A percentile compares a stretch with the other conserved stretches of the same genome.
These are phyloP conservation scores for Hymenoscyphus infarciens DNA, from an alignment of 2,329 filamentous ascomycete species.

Conservation along the genomic window DNA sequence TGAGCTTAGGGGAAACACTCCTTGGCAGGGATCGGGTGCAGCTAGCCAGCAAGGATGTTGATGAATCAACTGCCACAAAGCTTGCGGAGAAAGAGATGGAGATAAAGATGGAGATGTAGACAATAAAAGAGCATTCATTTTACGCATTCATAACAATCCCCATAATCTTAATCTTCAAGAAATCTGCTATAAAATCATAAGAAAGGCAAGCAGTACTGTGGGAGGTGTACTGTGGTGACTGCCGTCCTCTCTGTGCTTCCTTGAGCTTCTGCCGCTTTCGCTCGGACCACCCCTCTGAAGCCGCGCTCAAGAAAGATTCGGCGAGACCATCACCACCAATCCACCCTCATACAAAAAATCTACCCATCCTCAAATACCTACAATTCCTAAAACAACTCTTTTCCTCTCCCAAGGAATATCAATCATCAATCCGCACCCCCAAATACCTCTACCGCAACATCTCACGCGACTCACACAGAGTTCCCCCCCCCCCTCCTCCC, in stretches of 20 bases:
- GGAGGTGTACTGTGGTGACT: not conserved
- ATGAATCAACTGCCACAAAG: not conserved
- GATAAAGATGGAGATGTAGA: not conserved
- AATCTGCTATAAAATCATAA: not conserved
- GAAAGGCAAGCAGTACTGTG: not conserved
- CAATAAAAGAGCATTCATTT: not conserved
- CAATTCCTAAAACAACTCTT: constrained; percentile 7
- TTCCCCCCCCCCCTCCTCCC: too few species aligned
- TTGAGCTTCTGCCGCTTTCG: constrained; percentile 18
- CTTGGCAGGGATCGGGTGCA: not conserved
- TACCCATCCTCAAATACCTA: constrained; percentile 5
- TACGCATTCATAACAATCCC: not conserved
- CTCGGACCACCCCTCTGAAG: constrained; percentile 9
- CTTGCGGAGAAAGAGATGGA: not conserved
- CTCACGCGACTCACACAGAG: constrained; percentile 15
- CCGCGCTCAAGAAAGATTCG: constrained; percentile 13
- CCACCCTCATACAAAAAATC: not conserved
- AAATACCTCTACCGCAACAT: not conserved
- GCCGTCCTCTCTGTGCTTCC: constrained; percentile 15
- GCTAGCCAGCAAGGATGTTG: not conserved
- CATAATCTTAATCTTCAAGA: not conserved
- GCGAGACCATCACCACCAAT: constrained; percentile 4
- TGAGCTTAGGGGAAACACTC: not conserved
- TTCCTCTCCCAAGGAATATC: constrained; percentile 5
- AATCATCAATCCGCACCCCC: not conserved